Percentiles rank a stretch among this genome's conserved stretches.
These are phyloP conservation scores for Nicotiana benthamiana DNA, from an alignment of 257 asterid genomes.

Conservation along the genomic window DNA sequence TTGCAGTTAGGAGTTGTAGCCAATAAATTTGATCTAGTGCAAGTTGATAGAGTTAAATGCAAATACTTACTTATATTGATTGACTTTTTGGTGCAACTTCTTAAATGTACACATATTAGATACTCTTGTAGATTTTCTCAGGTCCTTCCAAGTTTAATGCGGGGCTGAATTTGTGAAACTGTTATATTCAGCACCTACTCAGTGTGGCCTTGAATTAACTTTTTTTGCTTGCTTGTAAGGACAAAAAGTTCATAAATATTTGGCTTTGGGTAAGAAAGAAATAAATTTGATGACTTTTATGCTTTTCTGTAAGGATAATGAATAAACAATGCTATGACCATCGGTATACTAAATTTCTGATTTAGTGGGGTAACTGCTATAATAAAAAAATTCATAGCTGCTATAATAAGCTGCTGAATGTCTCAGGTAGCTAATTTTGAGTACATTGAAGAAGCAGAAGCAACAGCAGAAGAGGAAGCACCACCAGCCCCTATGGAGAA, in stretches of 20 bases:
- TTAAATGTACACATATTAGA: neutral
- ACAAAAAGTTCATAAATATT: neutral
- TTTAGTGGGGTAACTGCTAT: neutral
- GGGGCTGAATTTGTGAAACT: neutral
- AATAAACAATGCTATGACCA: neutral
- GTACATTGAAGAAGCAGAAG: constrained; percentile 70
- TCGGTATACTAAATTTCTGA: neutral
- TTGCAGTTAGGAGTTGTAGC: neutral
- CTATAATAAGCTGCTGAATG: constrained; percentile 13
- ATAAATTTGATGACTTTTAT: neutral
- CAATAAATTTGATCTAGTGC: neutral
- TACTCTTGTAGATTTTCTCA: neutral
- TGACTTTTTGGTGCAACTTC: neutral
- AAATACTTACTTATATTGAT: neutral
- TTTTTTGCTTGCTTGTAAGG: neutral
- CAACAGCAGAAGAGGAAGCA: constrained; percentile 69
- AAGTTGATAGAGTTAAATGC: neutral
- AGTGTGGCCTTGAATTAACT: neutral
- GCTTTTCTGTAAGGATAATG: neutral
- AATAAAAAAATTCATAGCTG: neutral
- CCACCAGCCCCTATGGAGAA: constrained; percentile 45
- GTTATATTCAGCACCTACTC: neutral
- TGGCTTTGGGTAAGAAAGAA: neutral
- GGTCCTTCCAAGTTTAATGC: neutral
- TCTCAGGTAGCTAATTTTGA: constrained; percentile 92